These are phyloP conservation scores for Psophocarpus tetragonolobus DNA, from an alignment of 306 rosid genomes.

Conservation along the genomic window DNA sequence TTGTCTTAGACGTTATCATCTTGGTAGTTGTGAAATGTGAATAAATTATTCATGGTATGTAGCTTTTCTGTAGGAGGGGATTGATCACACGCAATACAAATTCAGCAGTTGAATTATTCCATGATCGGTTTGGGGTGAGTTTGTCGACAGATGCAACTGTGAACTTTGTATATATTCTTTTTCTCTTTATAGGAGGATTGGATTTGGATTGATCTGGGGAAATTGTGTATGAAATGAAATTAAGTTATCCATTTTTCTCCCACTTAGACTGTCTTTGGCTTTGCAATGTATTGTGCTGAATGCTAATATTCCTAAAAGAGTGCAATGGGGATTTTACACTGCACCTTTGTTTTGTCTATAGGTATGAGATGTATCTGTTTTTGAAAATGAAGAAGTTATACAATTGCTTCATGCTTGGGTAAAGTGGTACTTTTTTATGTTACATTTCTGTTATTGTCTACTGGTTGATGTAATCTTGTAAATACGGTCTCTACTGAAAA, in stretches of 20 bases:
- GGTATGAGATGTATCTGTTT: not conserved
- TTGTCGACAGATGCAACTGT: slow-evolving; percentile 6
- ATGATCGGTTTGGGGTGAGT: slow-evolving; percentile 81
- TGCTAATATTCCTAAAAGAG: not conserved
- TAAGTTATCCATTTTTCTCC: not conserved
- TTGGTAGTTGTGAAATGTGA: not conserved
- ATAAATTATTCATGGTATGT: slow-evolving; percentile 17
- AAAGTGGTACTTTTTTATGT: not conserved
- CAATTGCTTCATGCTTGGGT: not conserved
- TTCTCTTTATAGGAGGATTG: not conserved
- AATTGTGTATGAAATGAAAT: slow-evolving; percentile 16
- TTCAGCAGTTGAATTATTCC: slow-evolving; percentile 79
- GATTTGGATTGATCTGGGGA: not conserved
- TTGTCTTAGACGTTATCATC: not conserved
- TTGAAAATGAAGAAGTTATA: slow-evolving; percentile 4
- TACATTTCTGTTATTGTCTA: not conserved
- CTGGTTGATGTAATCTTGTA: not conserved
- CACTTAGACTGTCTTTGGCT: not conserved
- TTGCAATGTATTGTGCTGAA: not conserved
- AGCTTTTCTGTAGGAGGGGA: slow-evolving; percentile 60
- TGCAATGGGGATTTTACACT: not conserved
- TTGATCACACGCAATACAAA: slow-evolving; percentile 82
- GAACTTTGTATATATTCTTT: not conserved
- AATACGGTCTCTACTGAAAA: not conserved
- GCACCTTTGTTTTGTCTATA: slow-evolving; percentile 10